phyloP scores from a whole-genome alignment of 2,329 filamentous ascomycete genomes.

The Elsinoe batatas region DNA sequence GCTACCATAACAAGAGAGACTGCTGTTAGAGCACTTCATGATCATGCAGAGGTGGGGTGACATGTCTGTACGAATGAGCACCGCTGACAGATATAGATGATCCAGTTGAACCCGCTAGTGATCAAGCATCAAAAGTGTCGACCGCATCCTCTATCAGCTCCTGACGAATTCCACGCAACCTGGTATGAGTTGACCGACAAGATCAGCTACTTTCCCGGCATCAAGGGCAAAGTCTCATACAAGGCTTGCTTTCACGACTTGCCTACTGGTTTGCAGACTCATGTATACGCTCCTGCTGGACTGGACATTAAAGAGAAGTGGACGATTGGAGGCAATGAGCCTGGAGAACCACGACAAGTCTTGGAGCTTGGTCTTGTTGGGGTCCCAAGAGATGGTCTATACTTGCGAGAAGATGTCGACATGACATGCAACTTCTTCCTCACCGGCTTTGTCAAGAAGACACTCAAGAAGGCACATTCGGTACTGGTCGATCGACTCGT shows the following conservation, averaged over 20 bases:
- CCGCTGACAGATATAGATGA: constrained; percentile 50
- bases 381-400: constrained; percentile 60
- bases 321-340: constrained; percentile 61
- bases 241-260: constrained; percentile 72
- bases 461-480: constrained; percentile 65
- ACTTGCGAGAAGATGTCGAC: constrained; percentile 76
- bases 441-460: constrained; percentile 69
- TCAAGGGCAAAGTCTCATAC: constrained; percentile 62
- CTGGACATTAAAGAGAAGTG: constrained; percentile 71
- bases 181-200: constrained; percentile 78
- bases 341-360: constrained; percentile 57
- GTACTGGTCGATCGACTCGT: constrained; percentile 50
- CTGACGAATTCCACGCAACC: constrained; percentile 60
- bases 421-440: constrained; percentile 72
- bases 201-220: constrained; percentile 63
- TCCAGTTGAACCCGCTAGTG: constrained; percentile 77
- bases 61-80: neutral
- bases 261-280: constrained; percentile 64
- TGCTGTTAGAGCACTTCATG: constrained; percentile 66
- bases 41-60: constrained; percentile 45
- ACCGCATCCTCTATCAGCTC: constrained; percentile 54
- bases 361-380: constrained; percentile 49
- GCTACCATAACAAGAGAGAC: constrained; percentile 54
- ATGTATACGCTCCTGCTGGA: constrained; percentile 73
- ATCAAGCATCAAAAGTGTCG: constrained; percentile 59